These are phyloP conservation scores for Cantharellus anzutake DNA, from an alignment of 768 basidiomycete species.

Conservation along the genomic window DNA sequence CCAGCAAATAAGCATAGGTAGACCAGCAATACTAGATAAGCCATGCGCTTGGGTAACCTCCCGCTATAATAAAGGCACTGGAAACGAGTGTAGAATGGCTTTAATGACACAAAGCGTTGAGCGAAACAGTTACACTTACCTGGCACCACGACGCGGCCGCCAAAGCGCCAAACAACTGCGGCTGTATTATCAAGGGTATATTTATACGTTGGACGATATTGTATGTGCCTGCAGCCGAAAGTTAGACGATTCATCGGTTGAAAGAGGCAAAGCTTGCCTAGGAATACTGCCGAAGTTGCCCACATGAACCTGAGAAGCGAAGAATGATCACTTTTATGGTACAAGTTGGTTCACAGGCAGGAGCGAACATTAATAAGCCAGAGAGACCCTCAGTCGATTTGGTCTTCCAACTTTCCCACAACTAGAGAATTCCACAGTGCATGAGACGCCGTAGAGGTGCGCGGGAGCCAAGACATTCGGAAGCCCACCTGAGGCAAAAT, in stretches of 20 bases:
- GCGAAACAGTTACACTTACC: constrained; percentile 19
- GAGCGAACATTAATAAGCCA: constrained; percentile 40
- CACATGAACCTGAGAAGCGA: constrained; percentile 9
- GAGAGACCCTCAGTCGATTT: constrained; percentile 57
- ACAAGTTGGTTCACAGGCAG: constrained; percentile 32
- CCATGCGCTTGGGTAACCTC: constrained; percentile 18
- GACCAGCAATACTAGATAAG: constrained; percentile 6
- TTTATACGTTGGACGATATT: constrained; percentile 16
- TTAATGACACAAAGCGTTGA: constrained; percentile 14
- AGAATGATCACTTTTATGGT: neutral
- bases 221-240: constrained; percentile 13
- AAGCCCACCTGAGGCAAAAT: constrained; percentile 6
- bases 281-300: constrained; percentile 16
- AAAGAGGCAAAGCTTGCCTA: constrained; percentile 2
- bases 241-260: neutral
- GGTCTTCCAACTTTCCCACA: constrained; percentile 49
- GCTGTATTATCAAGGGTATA: constrained; percentile 49
- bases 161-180: constrained; percentile 43
- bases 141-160: constrained; percentile 46
- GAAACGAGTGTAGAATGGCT: constrained; percentile 18
- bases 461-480: neutral
- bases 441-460: neutral
- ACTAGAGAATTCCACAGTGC: constrained; percentile 26
- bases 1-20: constrained; percentile 30
- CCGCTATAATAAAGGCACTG: constrained; percentile 51